Percentiles rank a stretch among this genome's conserved stretches.
Evolutionary conservation across 2,329 filamentous ascomycete species (phyloP).

Genomic region (Alternaria angustiovoidea): DNA sequence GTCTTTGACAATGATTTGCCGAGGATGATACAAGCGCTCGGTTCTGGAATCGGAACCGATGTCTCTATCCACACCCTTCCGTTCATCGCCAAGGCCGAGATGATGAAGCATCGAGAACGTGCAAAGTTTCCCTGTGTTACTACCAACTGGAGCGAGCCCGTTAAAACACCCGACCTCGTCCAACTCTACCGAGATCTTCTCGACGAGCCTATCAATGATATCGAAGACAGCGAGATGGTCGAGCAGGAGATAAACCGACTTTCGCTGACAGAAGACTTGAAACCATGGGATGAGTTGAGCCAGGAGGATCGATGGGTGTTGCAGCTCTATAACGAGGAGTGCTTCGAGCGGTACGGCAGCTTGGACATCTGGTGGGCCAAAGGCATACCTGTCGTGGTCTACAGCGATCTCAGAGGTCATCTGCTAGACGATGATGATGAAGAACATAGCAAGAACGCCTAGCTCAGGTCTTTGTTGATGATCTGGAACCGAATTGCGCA

Average conservation of each 20-base stretch:
- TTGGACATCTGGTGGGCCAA: conserved; percentile 36
- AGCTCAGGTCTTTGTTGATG: no score
- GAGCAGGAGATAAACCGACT: neutral
- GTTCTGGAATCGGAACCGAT: no score
- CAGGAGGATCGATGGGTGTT: conserved; percentile 38
- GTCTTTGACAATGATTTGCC: no score
- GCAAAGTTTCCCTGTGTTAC: no score
- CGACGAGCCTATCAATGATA: neutral
- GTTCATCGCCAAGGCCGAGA: no score
- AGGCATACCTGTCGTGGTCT: conserved; percentile 40
- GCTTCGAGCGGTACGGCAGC: conserved; percentile 36
- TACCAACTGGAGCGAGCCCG: no score
- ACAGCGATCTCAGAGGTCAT: conserved; percentile 29
- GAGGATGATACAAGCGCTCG: no score
- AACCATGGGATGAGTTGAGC: conserved; percentile 2
- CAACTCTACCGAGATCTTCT: neutral
- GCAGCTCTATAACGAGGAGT: conserved; percentile 41
- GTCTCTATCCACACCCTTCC: no score
- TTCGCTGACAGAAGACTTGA: accelerated
- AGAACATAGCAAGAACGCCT: neutral
- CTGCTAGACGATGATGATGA: conserved; percentile 12
- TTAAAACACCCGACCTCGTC: no score
- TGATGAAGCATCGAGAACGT: no score
- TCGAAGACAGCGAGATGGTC: neutral
- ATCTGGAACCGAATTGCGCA: no score